Base-by-base conservation (phyloP, 495 filamentous ascomycete genomes). In the Endocarpon pusillum region DNA sequence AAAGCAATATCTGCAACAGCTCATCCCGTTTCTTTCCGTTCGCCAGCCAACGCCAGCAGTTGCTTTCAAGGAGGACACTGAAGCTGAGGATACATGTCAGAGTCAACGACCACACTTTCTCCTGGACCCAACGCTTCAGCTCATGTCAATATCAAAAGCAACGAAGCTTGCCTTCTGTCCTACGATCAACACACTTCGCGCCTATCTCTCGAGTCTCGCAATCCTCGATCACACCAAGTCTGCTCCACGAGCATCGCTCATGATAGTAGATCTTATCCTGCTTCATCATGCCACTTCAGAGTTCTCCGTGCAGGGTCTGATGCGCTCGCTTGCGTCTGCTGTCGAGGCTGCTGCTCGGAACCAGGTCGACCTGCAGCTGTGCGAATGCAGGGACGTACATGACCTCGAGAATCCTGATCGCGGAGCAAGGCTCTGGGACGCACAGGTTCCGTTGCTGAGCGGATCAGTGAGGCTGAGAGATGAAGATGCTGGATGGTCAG, bases 261-360 rank as follows among this genome's bases (percentile, higher is more conserved):
- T 73, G 9, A 51, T 86, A 8, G 68, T 81, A 39, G 71, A 81
- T 35, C 59, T 78, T 29, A 43, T 91, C 8, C 52, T 59, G 19
- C 50, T 82, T 22, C 85, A 93, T 54, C 60, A 60, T n/a, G 53
- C 62, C 19, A 86, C 80, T 3, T 69, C 70, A 36, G 81, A 89
- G 44, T 86, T 78, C 64, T 85, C 79, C 27, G 82, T 76, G 0
- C 84, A 92, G 49, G 85, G 83, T 0, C 51, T 94, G 3, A 70
- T 70, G 32, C 70, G 73, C 44, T 81, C 75, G 3, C 58, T 80
- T 11, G 68, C 84, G 8, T 51, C 53, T 16, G 54, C 77, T 4
- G 70, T 86, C 19, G 84, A 91, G 43, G 60, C 71, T 5, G 73
- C 76, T 1, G 47, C 46, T 15, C 40, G 41, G 2, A 45, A 45